Evolutionary conservation across 208 protist species (phyloP), one percentile per base, ranked within the genome.

Genomic region (Crithidia expoeki): DNA sequence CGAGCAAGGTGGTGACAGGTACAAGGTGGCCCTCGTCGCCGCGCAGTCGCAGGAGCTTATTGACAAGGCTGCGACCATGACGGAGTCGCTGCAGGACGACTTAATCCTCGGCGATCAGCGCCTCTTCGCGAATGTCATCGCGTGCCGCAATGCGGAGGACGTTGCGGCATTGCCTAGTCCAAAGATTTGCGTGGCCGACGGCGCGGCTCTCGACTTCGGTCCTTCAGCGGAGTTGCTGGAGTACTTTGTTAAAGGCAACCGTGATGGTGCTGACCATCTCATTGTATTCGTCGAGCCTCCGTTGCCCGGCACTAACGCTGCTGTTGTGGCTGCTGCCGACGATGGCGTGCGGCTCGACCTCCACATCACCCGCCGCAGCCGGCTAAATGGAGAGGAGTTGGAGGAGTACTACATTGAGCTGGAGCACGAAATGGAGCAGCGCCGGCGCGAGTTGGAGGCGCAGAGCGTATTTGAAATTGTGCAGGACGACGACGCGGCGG

Each of bases 381-480:
- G 77, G 4, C 75, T 96, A 6, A 88, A 77, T 49, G 87, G 82
- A 23, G 92, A 94, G 66, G 89, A 96, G 65, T 66, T 96, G 44
- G 89, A 94, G 68, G 82, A 90, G 74, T 96, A 93, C 74, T 96
- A 95, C 76, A 53, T 95, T 23, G 70, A 84, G 58, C 60, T 85
- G 17, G 90, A 95, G 63, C 71, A 70, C 49, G 85, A 87, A 25
- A 30, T 83, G 38, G 85, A 93, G 69, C 79, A 80, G 55, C 62
- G 83, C 46, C 76, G 72, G 23, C 81, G 74, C 10, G 56, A 79
- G 50, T 46, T 87, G 49, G 71, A 81, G 53, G 75, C 78, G 36
- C 77, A 79, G 46, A 81, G 74, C 42, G 68, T 50, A 14, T 86
- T 71, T 44, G 44, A 82, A n/a, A 74, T 83, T 0, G 86, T 83